A percentile compares a stretch with the other conserved stretches of the same genome.
These are phyloP conservation scores for Limnanthes douglasii DNA, from an alignment of 345 rosid genomes.

Conservation along the genomic window DNA sequence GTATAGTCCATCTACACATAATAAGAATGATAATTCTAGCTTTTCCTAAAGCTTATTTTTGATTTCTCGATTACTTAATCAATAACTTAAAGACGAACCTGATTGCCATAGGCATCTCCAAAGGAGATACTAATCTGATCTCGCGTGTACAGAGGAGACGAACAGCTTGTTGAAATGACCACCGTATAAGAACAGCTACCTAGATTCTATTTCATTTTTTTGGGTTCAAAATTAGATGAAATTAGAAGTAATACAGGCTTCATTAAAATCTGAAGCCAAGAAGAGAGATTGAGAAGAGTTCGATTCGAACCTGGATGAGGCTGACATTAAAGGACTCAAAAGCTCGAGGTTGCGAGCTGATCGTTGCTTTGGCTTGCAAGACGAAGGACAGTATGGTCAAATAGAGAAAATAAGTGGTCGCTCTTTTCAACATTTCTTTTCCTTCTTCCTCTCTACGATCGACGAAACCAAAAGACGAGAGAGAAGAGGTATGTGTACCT, in stretches of 20 bases:
- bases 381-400: too few relatives aligned
- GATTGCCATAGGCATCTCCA: conserved; percentile 56
- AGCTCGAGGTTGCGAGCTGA: conserved; percentile 18
- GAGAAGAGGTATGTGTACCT: too few relatives aligned
- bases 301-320: conserved; percentile 16
- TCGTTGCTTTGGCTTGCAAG: too few relatives aligned
- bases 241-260: not conserved
- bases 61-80: not conserved
- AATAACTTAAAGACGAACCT: conserved; percentile 12
- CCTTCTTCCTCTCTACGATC: too few relatives aligned
- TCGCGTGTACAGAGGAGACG: conserved; percentile 34
- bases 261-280: not conserved
- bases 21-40: not conserved
- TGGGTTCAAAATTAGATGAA: too few relatives aligned
- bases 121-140: conserved; percentile 59
- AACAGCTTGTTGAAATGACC: conserved; percentile 33
- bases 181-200: conserved; percentile 41
- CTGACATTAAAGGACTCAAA: conserved; percentile 22
- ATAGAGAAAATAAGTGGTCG: too few relatives aligned
- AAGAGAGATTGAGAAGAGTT: not conserved
- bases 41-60: not conserved
- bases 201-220: conserved; percentile 13
- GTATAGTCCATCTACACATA: too few relatives aligned
- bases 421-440: too few relatives aligned
- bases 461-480: too few relatives aligned